Percentiles rank a stretch among this genome's conserved stretches.
Evolutionary conservation across 73 alveolate species (phyloP).

Genomic region (Paramecium primaurelia): DNA sequence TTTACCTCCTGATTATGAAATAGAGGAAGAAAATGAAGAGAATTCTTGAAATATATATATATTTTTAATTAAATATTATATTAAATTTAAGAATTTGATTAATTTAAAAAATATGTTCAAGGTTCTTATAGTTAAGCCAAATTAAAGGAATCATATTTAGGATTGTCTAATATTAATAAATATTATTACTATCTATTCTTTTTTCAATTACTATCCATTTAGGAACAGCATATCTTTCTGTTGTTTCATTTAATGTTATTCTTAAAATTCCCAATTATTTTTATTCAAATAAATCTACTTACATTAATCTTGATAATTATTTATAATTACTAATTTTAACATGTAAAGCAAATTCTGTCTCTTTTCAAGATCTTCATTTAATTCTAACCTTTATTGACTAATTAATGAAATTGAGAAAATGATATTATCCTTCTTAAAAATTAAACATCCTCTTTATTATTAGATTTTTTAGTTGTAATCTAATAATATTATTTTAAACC

Average conservation of each 20-base stretch:
- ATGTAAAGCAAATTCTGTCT: not conserved
- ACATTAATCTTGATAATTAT: not conserved
- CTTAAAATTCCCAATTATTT: not conserved
- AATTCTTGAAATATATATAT: not conserved
- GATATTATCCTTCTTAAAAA: not conserved
- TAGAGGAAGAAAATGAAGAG: conserved; percentile 46
- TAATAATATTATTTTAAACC: not conserved
- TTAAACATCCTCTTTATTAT: not conserved
- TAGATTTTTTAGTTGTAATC: not conserved
- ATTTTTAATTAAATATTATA: not conserved
- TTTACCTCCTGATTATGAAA: conserved; percentile 51
- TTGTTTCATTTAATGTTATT: not conserved
- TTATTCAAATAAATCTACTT: not conserved
- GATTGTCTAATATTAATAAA: not conserved
- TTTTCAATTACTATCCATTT: not conserved
- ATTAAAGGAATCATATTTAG: not conserved
- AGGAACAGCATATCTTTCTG: not conserved
- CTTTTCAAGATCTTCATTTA: not conserved
- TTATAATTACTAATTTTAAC: not conserved
- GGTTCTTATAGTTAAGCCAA: not conserved
- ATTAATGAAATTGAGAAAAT: not conserved
- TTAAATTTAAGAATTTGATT: not conserved
- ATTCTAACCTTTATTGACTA: not conserved
- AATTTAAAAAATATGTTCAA: not conserved
- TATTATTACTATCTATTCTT: not conserved